Conservation (phyloP, 2,329 filamentous ascomycete species). For the Hypoxylon sp. region DNA sequence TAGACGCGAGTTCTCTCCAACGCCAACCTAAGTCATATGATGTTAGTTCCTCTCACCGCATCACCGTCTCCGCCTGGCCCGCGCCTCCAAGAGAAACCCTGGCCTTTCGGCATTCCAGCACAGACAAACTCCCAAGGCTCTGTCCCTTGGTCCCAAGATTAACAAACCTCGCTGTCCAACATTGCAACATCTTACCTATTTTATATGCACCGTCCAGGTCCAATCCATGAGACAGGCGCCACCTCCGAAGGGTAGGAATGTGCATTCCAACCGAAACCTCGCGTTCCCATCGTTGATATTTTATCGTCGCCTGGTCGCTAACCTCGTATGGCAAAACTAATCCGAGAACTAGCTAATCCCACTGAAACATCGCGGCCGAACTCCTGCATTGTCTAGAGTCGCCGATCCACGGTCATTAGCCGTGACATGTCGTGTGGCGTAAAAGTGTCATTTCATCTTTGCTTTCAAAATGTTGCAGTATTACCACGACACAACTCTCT, state of each 20-base stretch:
- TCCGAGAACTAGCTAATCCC: conserved; percentile 31
- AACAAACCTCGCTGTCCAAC: conserved; percentile 9
- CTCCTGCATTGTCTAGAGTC: conserved; percentile 37
- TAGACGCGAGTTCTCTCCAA: conserved; percentile 29
- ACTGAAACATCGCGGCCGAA: conserved; percentile 40
- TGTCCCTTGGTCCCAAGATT: conserved; percentile 21
- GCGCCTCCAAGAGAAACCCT: conserved; percentile 34
- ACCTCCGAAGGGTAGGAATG: conserved; percentile 25
- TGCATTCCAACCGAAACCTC: conserved; percentile 27
- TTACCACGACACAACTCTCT: conserved; percentile 17
- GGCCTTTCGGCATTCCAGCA: conserved; percentile 33
- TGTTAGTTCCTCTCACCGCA: conserved; percentile 45
- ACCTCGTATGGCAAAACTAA: conserved; percentile 29
- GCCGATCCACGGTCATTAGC: conserved; percentile 33
- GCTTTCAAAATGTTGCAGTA: conserved; percentile 20
- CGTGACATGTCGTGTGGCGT: conserved; percentile 34
- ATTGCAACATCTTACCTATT: conserved; percentile 12
- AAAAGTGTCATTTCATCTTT: conserved; percentile 14
- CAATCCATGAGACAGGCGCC: conserved; percentile 23
- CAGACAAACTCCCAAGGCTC: conserved; percentile 21
- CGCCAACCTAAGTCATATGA: conserved; percentile 46
- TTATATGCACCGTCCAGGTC: conserved; percentile 9
- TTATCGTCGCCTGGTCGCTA: conserved; percentile 13
- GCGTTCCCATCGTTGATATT: conserved; percentile 26
- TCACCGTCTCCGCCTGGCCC: conserved; percentile 37